Evolutionary conservation across 495 filamentous ascomycete species (phyloP).

Genomic region (Tetracladium marchalianum): DNA sequence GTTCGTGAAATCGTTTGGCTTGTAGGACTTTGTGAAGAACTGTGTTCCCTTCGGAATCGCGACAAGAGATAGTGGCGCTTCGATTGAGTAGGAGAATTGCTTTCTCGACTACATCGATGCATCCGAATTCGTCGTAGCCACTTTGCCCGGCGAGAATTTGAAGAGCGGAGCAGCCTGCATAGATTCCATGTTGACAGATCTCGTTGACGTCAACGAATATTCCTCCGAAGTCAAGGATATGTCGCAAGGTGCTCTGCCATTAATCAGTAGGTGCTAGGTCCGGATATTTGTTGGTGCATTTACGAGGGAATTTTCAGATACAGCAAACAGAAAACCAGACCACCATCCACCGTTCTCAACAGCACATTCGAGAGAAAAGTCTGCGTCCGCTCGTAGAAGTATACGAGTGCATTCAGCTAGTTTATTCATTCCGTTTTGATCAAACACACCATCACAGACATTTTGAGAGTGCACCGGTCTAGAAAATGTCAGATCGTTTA

Average conservation of each 20-base stretch:
- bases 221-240: constrained; percentile 1
- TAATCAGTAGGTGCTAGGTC: too few relatives aligned
- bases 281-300: too few relatives aligned
- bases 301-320: too few relatives aligned
- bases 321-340: too few relatives aligned
- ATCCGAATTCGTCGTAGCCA: not conserved
- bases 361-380: not conserved
- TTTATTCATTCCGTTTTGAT: too few relatives aligned
- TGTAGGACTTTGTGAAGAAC: constrained; percentile 7
- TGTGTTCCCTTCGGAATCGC: constrained; percentile 2
- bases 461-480: too few relatives aligned
- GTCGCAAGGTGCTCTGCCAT: not conserved
- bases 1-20: too few relatives aligned
- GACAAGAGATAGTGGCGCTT: not conserved
- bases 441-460: too few relatives aligned
- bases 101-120: constrained; percentile 7
- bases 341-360: too few relatives aligned
- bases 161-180: too few relatives aligned
- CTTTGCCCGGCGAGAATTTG: constrained; percentile 1
- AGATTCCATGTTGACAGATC: too few relatives aligned
- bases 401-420: constrained; percentile 1
- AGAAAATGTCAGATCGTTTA: too few relatives aligned
- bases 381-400: constrained; percentile 8
- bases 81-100: constrained; percentile 6
- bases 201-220: not conserved